Evolutionary conservation across 1,284 basidiomycete species (phyloP), one percentile per base, ranked within the genome.

Genomic region (Ceratobasidium papillatum): DNA sequence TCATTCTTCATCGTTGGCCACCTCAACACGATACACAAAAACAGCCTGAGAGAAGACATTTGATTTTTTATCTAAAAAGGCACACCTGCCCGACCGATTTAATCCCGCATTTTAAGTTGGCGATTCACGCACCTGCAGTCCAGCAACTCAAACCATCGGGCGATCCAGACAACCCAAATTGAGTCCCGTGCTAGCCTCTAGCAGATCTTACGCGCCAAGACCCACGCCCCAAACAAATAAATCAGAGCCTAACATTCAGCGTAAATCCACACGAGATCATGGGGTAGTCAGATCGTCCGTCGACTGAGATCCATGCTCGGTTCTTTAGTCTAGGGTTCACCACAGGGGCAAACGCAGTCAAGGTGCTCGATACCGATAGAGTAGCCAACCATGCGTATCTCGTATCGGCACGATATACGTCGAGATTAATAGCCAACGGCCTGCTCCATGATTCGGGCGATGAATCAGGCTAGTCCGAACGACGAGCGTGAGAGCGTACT

Each of bases 261-360:
- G 56, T 59, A 38, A 25, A 54, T 54, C 25, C 27, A 54, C 22
- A 54, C 47, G 32, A 34, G 58, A 38, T 63, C 61, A 62, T 19
- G 59, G 59, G 41, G 59, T 41, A 45, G 41, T 51, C 47, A 34
- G 63, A 51, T 65, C 22, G 27, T 52, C 25, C 30, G 36, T 51
- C 51, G 51, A 68, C 52, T 56, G 65, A 68, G 52, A 34, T 56
- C 52, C 36, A 68, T 27, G 8, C 65, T 51, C 65, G 34, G 49
- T 56, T 56, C 36, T 43, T 22, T 36, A 19, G 51, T 25, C 49
- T 52, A 52, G 52, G 65, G 49, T 54, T 38, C 22, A 36, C 45
- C 45, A 41, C 19, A 32, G 61, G 38, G 25, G 36, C 45, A 47
- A 30, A 63, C 25, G 61, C 9, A 63, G 61, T n/a, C 61, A 63